phyloP scores from a whole-genome alignment of 768 basidiomycete genomes.

The Paxillus rubicundulus region DNA sequence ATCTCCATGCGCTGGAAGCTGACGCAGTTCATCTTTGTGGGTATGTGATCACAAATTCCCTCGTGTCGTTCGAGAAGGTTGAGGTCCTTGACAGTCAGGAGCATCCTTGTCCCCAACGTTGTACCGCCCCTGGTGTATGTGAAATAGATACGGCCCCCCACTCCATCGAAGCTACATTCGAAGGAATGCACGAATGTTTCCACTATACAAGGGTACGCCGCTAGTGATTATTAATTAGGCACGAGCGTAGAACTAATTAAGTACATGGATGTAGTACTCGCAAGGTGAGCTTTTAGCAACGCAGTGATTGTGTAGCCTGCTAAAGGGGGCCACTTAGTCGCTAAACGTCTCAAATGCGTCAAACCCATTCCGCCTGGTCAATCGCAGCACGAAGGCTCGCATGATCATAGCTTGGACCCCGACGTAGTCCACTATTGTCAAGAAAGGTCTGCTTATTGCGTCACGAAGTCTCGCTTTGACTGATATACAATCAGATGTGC shows the following conservation, averaged over 20 bases:
- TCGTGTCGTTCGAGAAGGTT: not conserved
- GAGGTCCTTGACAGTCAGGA: conserved; percentile 37
- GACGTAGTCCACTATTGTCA: conserved; percentile 53
- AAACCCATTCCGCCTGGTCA: conserved; percentile 43
- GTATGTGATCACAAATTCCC: conserved; percentile 28
- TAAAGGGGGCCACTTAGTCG: conserved; percentile 30
- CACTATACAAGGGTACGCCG: conserved; percentile 56
- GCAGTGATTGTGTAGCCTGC: not conserved
- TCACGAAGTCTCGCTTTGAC: not conserved
- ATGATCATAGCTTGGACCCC: conserved; percentile 45
- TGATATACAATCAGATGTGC: conserved; percentile 39
- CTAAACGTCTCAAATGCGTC: conserved; percentile 51
- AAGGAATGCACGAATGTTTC: conserved; percentile 56
- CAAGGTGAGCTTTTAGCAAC: conserved; percentile 39
- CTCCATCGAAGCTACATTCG: conserved; percentile 59
- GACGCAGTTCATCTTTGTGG: conserved; percentile 55
- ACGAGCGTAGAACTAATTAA: not conserved
- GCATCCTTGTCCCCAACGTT: conserved; percentile 45
- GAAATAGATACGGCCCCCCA: conserved; percentile 56
- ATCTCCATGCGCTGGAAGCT: conserved; percentile 49
- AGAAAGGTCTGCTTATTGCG: conserved; percentile 32
- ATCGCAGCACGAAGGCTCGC: conserved; percentile 43
- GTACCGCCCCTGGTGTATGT: conserved; percentile 50
- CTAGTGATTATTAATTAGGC: not conserved
- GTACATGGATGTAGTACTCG: conserved; percentile 40